Evolutionary conservation across 2,329 filamentous ascomycete genomes (phyloP), one percentile per base, ranked within the genome.

Genomic region (Dothiorella sarmentorum): DNA sequence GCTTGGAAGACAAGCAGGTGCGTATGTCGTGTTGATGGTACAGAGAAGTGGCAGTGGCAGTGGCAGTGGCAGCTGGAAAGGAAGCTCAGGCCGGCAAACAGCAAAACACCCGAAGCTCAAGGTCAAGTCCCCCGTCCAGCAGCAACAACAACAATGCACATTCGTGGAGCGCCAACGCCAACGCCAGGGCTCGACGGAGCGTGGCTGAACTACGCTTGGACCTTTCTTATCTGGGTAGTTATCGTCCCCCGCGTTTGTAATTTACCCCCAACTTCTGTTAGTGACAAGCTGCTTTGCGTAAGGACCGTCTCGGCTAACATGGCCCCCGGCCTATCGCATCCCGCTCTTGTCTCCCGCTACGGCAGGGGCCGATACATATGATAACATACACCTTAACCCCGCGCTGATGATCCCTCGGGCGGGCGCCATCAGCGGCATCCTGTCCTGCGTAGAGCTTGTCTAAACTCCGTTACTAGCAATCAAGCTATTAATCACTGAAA

Each of bases 221-320:
- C 49, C 15, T 17, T 20, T 18, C 20, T n/a, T n/a, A n/a, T n/a
- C n/a, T n/a, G n/a, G n/a, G n/a, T n/a, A 22, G 49, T 15, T 35
- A 40, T 40, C 49, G 49, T 53, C 49, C 49, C 49, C 49, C n/a
- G n/a, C n/a, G n/a, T n/a, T n/a, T n/a, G 49, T 35, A 18, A 11
- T 15, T 27, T 35, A 38, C 33, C 49, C 49, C 49, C 37, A 24
- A 2, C 24, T 10, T 18, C n/a, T 13, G 4, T 17, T 7, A 26
- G 40, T 53, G 49, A 53, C 49, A 53, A 20, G 33, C 49, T 29
- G 33, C 33, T 53, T 53, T 53, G 43, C 27, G 49, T 53, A 53
- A 53, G 15, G 49, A 45, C 33, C 33, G 31, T 13, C 33, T 40
- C 49, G 35, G 49, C 49, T 53, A 20, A 7, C 49, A 40, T 9